Evolutionary conservation across 805 yeast genomes (phyloP), one percentile per base, ranked within the genome.

Genomic region (Saccharomycopsis synnaedendra): DNA sequence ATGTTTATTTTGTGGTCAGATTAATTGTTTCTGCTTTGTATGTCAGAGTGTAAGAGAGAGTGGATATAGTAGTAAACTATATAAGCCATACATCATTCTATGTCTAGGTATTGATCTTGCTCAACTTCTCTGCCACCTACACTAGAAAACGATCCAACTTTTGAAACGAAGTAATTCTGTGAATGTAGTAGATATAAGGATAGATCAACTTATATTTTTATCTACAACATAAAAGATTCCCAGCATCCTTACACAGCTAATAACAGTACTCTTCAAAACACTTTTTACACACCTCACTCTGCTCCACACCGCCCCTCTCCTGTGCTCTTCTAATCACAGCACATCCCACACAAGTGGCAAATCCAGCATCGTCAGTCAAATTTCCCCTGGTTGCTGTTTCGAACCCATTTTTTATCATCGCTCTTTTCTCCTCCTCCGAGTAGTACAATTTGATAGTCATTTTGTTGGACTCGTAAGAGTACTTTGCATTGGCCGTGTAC

Each of bases 251-350:
- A 11, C 6, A 19, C 19, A 19, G 19, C 19, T 19, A 19, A 19
- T 19, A 87, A 64, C 96, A 87, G 63, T 86, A 85, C 5, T 67
- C 68, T 35, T 67, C 64, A 61, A 87, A 85, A 61, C 96, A 87
- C 45, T 66, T 51, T 55, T 75, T 64, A 67, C 96, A 87, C 58
- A 82, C 86, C 2, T 71, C 78, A 8, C 69, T 63, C 48, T 82
- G 81, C 11, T 74, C 68, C 35, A 69, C 63, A 32, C 79, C 78
- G 37, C 70, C 63, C 59, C 88, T 72, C 64, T 85, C 93, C 58
- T 81, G 80, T 38, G 82, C 76, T 61, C 95, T 77, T 67, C 85
- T 82, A 48, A 85, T 70, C 42, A 86, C 73, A 6, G 94, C 95
- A 69, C 95, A 86, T 3, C 85, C 86, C 44, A 86, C 71, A 68